Base-by-base conservation (phyloP, 2,329 filamentous ascomycete species). In the Hawksworthiomyces lignivorus region DNA sequence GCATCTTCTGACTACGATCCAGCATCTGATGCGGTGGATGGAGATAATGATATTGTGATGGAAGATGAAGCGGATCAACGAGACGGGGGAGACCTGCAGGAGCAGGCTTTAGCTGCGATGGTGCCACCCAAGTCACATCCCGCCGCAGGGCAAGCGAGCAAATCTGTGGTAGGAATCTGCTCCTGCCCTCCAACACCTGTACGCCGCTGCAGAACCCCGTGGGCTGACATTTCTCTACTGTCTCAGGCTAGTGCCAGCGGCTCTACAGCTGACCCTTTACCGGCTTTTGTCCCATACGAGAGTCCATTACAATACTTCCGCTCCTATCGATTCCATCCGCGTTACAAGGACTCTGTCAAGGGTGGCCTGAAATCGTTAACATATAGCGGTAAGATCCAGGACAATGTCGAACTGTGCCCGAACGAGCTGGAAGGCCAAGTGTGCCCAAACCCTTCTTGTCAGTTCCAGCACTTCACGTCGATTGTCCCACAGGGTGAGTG, bases 341-440 rank as follows among this genome's bases (percentile, higher is more conserved):
- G 76, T 39, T 97, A 81, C 63, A 68, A 71, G 50, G 62, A 82
- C 37, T 68, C 77, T 43, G 80, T 95, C 44, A 60, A 77, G 43
- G 83, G 82, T 48, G 90, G 90, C 32, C 82, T 88, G 57, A 82
- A 84, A 57, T 97, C 92, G 50, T 72, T 94, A 68, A 97, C 89
- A 32, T 97, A 90, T 66, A 96, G 87, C 65, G 86, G 94, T 63
- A 82, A 81, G 52, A 94, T 98, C 62, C 80, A 96, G 58, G 72
- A 80, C 19, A 71, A 77, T 47, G 80, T 75, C 52, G 75, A 77
- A 48, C 57, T 97, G 36, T 98, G 92, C 62, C 82, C 79, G 28
- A 82, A 77, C 54, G 86, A 94, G 61, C 66, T 85, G 48, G 70
- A 72, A 36, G 80, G 80, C 39, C 78, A 79, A 47, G 67, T 71